phyloP scores from a whole-genome alignment of 768 basidiomycete species.

The Kwoniella mangroviensis region DNA sequence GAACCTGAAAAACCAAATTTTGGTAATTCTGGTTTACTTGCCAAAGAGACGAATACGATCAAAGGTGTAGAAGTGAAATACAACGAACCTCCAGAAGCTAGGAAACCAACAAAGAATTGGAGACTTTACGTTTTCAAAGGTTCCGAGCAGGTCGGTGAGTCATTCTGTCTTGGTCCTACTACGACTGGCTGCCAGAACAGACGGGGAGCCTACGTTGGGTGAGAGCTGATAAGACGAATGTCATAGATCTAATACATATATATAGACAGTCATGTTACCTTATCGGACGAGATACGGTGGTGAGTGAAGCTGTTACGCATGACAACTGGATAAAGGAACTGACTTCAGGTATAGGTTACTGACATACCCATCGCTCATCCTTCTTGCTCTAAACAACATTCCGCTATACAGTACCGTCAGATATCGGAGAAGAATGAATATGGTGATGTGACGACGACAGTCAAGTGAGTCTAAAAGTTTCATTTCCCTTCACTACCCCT shows the following conservation, averaged over 20 bases:
- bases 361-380: slow-evolving; percentile 89
- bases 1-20: slow-evolving; percentile 86
- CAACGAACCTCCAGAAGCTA: slow-evolving; percentile 96
- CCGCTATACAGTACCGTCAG: slow-evolving; percentile 93
- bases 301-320: slow-evolving; percentile 59
- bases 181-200: no score
- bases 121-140: slow-evolving; percentile 97
- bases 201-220: no score
- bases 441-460: slow-evolving; percentile 72
- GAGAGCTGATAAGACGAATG: not conserved
- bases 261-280: slow-evolving; percentile 93
- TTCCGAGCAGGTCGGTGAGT: slow-evolving; percentile 84
- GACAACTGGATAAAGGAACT: not conserved
- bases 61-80: slow-evolving; percentile 79
- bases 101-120: slow-evolving; percentile 89
- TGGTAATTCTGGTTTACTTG: slow-evolving; percentile 81
- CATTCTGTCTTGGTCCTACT: not conserved
- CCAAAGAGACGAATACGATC: slow-evolving; percentile 94
- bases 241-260: slow-evolving; percentile 83
- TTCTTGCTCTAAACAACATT: slow-evolving; percentile 97
- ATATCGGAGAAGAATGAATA: slow-evolving; percentile 86
- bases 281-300: slow-evolving; percentile 83
- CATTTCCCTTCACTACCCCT: not conserved
- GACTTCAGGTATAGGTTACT: slow-evolving; percentile 56
- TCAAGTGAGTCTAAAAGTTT: slow-evolving; percentile 70